Evolutionary conservation across 2,329 filamentous ascomycete species (phyloP).

Genomic region (Arthrobotrys entomopaga): DNA sequence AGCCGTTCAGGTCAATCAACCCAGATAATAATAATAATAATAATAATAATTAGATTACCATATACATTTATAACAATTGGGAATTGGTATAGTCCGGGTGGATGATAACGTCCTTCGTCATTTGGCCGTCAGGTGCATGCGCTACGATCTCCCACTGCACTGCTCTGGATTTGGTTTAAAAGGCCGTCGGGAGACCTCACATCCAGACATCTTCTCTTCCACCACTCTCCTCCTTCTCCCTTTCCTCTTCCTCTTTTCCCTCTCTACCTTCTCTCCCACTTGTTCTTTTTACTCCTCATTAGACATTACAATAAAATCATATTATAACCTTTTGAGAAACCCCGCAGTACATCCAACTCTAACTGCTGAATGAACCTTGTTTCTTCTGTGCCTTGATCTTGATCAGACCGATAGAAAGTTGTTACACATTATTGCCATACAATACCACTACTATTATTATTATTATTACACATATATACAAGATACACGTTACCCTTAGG

Average conservation of each 20-base stretch:
- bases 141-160: neutral
- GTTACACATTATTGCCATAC: neutral
- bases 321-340: slow-evolving; percentile 4
- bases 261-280: neutral
- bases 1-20: neutral
- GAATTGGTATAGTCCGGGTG: slow-evolving; percentile 4
- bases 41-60: too few species aligned
- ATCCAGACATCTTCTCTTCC: neutral
- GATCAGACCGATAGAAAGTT: slow-evolving; percentile 15
- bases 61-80: neutral
- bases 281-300: neutral
- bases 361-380: slow-evolving; percentile 20
- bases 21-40: too few species aligned
- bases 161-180: slow-evolving; percentile 12
- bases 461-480: neutral
- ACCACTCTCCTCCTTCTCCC: neutral
- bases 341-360: slow-evolving; percentile 14
- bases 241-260: neutral
- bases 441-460: too few species aligned
- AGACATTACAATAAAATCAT: neutral
- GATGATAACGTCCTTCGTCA: slow-evolving; percentile 35
- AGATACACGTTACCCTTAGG: neutral
- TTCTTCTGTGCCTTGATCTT: slow-evolving; percentile 10
- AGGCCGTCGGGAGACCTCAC: slow-evolving; percentile 22
- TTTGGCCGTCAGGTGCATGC: slow-evolving; percentile 46